Percentiles rank a stretch among this genome's conserved stretches.
Conservation (phyloP, 2,329 filamentous ascomycete species). For the Helicocarpus griseus region DNA sequence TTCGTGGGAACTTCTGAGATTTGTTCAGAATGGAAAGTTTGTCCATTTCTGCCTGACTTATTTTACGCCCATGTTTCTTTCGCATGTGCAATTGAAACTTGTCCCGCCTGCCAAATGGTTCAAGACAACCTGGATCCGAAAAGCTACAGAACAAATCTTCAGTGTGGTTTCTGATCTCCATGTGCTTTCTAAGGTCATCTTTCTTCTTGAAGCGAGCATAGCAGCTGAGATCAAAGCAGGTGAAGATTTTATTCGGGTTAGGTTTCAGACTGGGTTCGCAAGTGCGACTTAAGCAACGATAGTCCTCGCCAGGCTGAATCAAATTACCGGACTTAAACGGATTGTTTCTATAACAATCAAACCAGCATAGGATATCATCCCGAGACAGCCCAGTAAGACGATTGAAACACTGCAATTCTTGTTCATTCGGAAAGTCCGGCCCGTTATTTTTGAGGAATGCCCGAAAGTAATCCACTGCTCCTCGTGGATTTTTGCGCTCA, state of each 20-base stretch:
- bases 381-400: too few relatives aligned
- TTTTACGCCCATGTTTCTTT: background rate
- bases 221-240: constrained; percentile 13
- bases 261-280: constrained; percentile 14
- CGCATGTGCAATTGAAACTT: background rate
- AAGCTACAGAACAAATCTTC: background rate
- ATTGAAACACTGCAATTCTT: too few relatives aligned
- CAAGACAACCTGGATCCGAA: too few relatives aligned
- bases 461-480: too few relatives aligned
- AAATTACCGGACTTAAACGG: background rate
- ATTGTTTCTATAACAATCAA: background rate
- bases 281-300: background rate
- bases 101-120: too few relatives aligned
- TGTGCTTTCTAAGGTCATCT: constrained; percentile 3
- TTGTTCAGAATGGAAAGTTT: background rate
- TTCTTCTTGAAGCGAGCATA: constrained; percentile 5
- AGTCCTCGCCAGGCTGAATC: background rate
- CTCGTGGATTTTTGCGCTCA: too few relatives aligned
- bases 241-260: constrained; percentile 12
- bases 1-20: background rate
- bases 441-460: too few relatives aligned
- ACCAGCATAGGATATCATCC: background rate
- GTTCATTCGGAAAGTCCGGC: too few relatives aligned
- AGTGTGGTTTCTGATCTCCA: constrained; percentile 1
- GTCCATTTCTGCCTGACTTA: background rate